These are phyloP conservation scores for Musa itinerans DNA, from an alignment of 176 grass and related monocot species.

Conservation along the genomic window DNA sequence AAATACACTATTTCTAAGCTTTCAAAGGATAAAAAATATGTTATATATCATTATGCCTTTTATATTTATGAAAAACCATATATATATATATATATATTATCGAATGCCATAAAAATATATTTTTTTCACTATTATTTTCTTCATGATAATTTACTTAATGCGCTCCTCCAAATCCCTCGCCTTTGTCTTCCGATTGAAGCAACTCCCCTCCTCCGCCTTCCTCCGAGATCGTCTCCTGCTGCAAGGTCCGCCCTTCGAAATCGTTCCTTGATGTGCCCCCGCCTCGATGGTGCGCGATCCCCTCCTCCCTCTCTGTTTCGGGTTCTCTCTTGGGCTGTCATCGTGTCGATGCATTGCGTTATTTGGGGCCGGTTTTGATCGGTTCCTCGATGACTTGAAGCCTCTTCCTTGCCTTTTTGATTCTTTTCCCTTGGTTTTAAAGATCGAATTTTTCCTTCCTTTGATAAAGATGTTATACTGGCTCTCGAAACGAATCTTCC, in stretches of 20 bases:
- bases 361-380: background rate
- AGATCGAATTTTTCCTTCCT: background rate
- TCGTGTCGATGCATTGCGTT: background rate
- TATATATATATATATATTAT: no score
- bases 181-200: background rate
- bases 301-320: background rate
- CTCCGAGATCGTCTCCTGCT: background rate
- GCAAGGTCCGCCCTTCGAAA: background rate
- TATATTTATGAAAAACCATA: no score
- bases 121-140: no score
- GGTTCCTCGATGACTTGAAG: background rate
- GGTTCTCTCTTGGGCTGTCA: background rate
- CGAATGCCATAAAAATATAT: no score
- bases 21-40: no score
- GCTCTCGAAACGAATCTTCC: background rate
- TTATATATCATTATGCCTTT: no score
- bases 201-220: background rate
- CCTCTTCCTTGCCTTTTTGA: background rate
- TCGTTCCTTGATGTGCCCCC: background rate
- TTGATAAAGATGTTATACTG: background rate
- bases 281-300: background rate
- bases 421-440: background rate
- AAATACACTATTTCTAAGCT: no score
- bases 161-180: background rate
- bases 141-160: no score